Evolutionary conservation across 2,329 filamentous ascomycete genomes (phyloP).

Genomic region (Rutstroemia sp.): DNA sequence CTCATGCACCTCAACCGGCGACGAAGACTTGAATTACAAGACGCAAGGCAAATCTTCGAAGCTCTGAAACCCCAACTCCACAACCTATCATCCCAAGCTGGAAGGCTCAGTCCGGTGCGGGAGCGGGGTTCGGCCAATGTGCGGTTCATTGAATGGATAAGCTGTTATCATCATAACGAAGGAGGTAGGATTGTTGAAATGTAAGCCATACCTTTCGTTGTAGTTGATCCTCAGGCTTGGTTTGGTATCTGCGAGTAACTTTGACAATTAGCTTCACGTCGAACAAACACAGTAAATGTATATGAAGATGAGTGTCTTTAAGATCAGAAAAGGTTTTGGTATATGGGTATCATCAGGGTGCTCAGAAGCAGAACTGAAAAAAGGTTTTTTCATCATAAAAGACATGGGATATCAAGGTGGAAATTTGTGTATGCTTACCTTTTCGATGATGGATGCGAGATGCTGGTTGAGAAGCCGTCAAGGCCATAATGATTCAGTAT

Average conservation of each 20-base stretch:
- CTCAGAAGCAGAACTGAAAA: conserved; percentile 75
- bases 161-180: conserved; percentile 52
- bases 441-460: background rate
- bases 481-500: background rate
- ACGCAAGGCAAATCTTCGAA: conserved; percentile 45
- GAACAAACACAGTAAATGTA: background rate
- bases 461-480: background rate
- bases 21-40: conserved; percentile 42
- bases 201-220: conserved; percentile 17
- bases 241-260: background rate
- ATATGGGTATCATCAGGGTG: conserved; percentile 55
- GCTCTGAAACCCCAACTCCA: conserved; percentile 66
- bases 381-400: conserved; percentile 57
- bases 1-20: conserved; percentile 59
- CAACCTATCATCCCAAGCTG: conserved; percentile 60
- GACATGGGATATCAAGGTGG: background rate
- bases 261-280: conserved; percentile 2
- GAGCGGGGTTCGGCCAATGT: conserved; percentile 63
- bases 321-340: conserved; percentile 57
- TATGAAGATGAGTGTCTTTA: conserved; percentile 15
- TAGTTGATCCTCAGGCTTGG: background rate
- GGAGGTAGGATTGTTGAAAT: conserved; percentile 5
- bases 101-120: conserved; percentile 53
- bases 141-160: conserved; percentile 71
- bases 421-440: background rate